Evolutionary conservation across 2,329 filamentous ascomycete genomes (phyloP).

Genomic region (Venturia nashicola): DNA sequence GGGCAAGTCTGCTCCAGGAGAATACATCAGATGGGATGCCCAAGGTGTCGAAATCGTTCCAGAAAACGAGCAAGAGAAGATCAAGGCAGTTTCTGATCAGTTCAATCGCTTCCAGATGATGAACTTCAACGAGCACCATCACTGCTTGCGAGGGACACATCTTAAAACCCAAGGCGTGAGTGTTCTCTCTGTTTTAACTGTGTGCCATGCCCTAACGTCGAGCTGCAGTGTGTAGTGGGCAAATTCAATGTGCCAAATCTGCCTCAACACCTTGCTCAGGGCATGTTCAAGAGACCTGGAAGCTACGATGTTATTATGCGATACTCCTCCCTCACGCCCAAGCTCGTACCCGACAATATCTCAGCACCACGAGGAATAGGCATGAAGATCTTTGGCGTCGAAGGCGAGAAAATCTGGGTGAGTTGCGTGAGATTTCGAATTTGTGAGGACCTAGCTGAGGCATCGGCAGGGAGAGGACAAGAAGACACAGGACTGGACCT

Average conservation of each 20-base stretch:
- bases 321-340: neutral
- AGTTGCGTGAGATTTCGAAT: neutral
- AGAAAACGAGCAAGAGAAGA: conserved; percentile 22
- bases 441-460: conserved; percentile 18
- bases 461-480: conserved; percentile 18
- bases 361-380: conserved; percentile 34
- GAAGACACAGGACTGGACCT: conserved; percentile 34
- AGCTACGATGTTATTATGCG: conserved; percentile 6
- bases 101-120: conserved; percentile 28
- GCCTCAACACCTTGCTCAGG: conserved; percentile 25
- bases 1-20: conserved; percentile 12
- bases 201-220: conserved; percentile 3
- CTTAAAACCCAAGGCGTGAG: conserved; percentile 30
- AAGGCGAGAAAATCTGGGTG: conserved; percentile 19
- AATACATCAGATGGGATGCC: conserved; percentile 19
- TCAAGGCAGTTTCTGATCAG: conserved; percentile 24
- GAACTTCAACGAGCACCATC: conserved; percentile 18
- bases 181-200: conserved; percentile 7
- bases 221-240: conserved; percentile 30
- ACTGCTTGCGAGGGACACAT: conserved; percentile 30
- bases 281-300: conserved; percentile 10
- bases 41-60: conserved; percentile 21
- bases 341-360: conserved; percentile 21
- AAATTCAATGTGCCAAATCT: conserved; percentile 33
- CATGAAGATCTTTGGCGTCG: conserved; percentile 38